Conservation (phyloP, 2,329 filamentous ascomycete genomes). For the Diaporthe velutina region DNA sequence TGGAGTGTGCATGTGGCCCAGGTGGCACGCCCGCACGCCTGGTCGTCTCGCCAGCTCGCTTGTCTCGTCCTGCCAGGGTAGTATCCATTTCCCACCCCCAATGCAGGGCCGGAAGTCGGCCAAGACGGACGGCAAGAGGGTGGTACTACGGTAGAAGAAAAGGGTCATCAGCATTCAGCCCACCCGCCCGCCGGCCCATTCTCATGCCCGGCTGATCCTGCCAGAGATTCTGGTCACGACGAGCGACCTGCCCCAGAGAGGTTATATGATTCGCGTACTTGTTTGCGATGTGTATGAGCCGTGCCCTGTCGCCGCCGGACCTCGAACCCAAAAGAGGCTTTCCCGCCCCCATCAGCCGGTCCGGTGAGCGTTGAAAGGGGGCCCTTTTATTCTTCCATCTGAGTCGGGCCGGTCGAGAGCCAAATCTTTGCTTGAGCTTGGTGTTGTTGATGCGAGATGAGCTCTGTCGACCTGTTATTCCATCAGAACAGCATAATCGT, state of each 20-base stretch:
- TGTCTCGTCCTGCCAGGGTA: conserved; percentile 12
- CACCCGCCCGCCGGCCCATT: neutral
- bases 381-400: neutral
- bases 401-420: neutral
- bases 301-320: conserved; percentile 14
- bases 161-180: conserved; percentile 6
- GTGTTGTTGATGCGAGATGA: neutral
- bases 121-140: neutral
- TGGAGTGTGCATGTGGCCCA: neutral
- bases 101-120: conserved; percentile 29
- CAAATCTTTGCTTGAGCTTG: neutral
- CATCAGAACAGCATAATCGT: conserved; percentile 10
- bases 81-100: conserved; percentile 12
- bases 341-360: neutral
- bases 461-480: neutral
- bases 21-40: neutral
- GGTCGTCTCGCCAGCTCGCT: conserved; percentile 1
- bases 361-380: no score
- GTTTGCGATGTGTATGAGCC: conserved; percentile 14
- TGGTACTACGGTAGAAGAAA: no score
- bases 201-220: conserved; percentile 29
- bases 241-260: neutral
- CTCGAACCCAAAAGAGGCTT: neutral
- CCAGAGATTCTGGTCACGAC: neutral
- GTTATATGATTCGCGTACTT: neutral